phyloP scores from a whole-genome alignment of 257 asterid species.

The Ilex asprella region DNA sequence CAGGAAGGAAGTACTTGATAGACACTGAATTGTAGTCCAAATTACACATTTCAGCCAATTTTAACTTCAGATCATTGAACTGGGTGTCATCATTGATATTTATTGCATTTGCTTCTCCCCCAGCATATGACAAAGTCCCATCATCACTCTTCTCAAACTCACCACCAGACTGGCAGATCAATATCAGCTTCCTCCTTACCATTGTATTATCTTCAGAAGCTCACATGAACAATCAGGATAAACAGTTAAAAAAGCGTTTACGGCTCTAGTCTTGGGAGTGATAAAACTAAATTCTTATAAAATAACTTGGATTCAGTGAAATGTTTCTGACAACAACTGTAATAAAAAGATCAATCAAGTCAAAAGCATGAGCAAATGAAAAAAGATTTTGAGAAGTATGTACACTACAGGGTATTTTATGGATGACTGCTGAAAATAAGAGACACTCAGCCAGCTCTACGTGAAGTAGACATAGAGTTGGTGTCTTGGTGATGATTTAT shows the following conservation, averaged over 20 bases:
- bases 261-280: no score
- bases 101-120: conserved; percentile 87
- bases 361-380: no score
- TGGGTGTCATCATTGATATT: conserved; percentile 55
- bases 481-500: no score
- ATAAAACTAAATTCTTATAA: no score
- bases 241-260: background rate
- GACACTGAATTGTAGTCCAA: conserved; percentile 59
- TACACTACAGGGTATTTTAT: no score
- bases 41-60: conserved; percentile 70
- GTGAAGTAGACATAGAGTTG: no score
- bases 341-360: no score
- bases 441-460: no score
- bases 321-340: no score
- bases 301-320: no score
- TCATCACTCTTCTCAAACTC: conserved; percentile 58
- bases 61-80: conserved; percentile 63
- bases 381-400: no score
- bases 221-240: conserved; percentile 14
- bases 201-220: conserved; percentile 45
- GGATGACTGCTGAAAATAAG: no score
- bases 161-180: conserved; percentile 88
- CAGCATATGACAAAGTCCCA: conserved; percentile 61
- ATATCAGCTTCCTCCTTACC: conserved; percentile 86
- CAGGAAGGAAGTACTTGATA: conserved; percentile 85